phyloP scores from a whole-genome alignment of 495 filamentous ascomycete species.

The Podospora anserina region DNA sequence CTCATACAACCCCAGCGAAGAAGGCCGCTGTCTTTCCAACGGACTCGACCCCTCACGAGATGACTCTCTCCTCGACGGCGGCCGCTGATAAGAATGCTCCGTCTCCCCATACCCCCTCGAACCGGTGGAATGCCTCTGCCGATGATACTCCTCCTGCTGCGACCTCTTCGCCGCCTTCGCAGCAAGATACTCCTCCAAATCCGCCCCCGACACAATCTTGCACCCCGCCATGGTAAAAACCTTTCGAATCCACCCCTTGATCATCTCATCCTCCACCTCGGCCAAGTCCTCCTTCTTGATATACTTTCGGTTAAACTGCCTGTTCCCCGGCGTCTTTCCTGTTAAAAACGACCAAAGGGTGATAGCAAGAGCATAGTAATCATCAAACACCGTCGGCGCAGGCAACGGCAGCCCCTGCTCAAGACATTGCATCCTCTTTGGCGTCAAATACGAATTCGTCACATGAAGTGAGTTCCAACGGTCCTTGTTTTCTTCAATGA shows the following conservation, averaged over 20 bases:
- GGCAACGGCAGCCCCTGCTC: conserved; percentile 9
- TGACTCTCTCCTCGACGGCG: neutral
- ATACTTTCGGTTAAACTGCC: conserved; percentile 21
- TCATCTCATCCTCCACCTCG: conserved; percentile 22
- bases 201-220: conserved; percentile 8
- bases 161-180: neutral
- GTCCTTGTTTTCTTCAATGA: conserved; percentile 10
- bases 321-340: conserved; percentile 10
- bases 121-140: neutral
- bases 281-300: conserved; percentile 17
- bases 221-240: conserved; percentile 24
- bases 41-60: neutral
- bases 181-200: neutral
- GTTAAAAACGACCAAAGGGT: conserved; percentile 22
- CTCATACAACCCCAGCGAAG: neutral
- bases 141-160: neutral
- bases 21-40: neutral
- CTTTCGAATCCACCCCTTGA: conserved; percentile 22
- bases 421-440: conserved; percentile 10
- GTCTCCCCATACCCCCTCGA: neutral
- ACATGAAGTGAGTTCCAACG: conserved; percentile 13
- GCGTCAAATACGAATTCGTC: conserved; percentile 16
- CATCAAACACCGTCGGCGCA: conserved; percentile 22
- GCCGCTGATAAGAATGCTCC: neutral
- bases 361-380: conserved; percentile 23